Percentiles rank a stretch among this genome's conserved stretches.
These are phyloP conservation scores for Phytophthora colocasiae DNA, from an alignment of 352 stramenopile genomes.

Conservation along the genomic window DNA sequence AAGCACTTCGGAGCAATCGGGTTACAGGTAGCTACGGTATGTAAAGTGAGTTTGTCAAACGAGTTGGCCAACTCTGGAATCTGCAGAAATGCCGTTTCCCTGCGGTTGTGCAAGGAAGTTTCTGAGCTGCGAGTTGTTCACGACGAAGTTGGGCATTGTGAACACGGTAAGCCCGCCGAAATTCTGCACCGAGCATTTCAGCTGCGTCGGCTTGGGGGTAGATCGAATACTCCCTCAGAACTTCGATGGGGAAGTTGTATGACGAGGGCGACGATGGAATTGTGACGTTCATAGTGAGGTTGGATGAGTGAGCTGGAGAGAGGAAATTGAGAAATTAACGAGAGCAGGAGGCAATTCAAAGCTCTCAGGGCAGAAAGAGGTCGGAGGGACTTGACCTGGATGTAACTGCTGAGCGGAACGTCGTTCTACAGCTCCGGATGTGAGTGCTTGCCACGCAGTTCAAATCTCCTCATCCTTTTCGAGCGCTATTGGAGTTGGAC, in stretches of 20 bases:
- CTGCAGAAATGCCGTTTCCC: background rate
- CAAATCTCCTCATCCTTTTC: constrained; percentile 8
- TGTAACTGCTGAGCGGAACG: constrained; percentile 12
- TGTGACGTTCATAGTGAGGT: background rate
- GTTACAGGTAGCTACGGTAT: too few species aligned
- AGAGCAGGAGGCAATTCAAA: background rate
- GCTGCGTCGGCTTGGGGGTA: constrained; percentile 66
- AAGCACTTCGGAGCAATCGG: too few species aligned
- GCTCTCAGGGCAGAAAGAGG: background rate
- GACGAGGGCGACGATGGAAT: background rate
- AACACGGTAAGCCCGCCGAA: constrained; percentile 59
- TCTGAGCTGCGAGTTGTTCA: constrained; percentile 21
- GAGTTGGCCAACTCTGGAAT: too few species aligned
- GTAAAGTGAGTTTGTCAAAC: too few species aligned
- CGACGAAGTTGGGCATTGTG: constrained; percentile 48
- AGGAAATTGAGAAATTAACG: constrained; percentile 35
- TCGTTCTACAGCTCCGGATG: constrained; percentile 23
- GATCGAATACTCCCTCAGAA: constrained; percentile 44
- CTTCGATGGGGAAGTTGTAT: constrained; percentile 56
- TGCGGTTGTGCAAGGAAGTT: background rate
- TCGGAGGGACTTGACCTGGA: constrained; percentile 26
- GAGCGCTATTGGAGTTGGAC: constrained; percentile 7
- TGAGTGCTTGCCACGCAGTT: constrained; percentile 6
- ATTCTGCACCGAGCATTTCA: constrained; percentile 41
- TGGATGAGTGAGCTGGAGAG: background rate